Base-by-base conservation (phyloP, 805 yeast genomes). In the Yamadazyma phyllophila region DNA sequence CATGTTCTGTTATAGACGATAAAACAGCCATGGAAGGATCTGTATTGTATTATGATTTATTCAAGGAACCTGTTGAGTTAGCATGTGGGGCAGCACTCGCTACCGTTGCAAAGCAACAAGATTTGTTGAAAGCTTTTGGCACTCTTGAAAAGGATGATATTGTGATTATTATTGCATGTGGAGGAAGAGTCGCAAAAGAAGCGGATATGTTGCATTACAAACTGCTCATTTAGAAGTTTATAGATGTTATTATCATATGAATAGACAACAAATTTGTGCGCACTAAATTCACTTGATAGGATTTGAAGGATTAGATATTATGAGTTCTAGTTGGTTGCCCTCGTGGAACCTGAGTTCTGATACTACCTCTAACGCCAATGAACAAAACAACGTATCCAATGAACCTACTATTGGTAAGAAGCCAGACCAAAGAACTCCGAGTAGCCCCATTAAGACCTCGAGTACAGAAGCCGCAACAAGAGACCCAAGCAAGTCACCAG, bases 41-140 rank as follows among this genome's bases (percentile, higher is more conserved):
- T 7, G 26, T 65, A 7, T 56, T 54, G 26, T 57, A 51, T 40
- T 58, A 57, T 40, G 67, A 65, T 43, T 40, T 24, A 1, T 55
- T 57, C 31, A 56, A 53, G 1, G 47, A 39, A n/a, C 17, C 56
- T 3, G 61, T 62, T 7, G 69, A 65, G 45, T 68, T 68, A 2
- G 67, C 71, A 7, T 65, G 69, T 57, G 69, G 69, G 3, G 69
- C 66, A 10, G 46, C 67, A 1, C 20, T 58, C 1, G 47, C 55
- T 1, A 43, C 52, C 10, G 56, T 58, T 1, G 45, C 46, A 24
- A 44, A 53, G n/a, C 6, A 47, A 48, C 10, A 15, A 26, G n/a
- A 44, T 13, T 31, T 51, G 15, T 41, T 56, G 12, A 33, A 42
- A 4, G 56, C 37, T 49, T 33, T 43, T 12, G 54, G 17, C 27